These are phyloP conservation scores for Epithemia pelagica DNA, from an alignment of 108 stramenopile genomes.

Conservation along the genomic window DNA sequence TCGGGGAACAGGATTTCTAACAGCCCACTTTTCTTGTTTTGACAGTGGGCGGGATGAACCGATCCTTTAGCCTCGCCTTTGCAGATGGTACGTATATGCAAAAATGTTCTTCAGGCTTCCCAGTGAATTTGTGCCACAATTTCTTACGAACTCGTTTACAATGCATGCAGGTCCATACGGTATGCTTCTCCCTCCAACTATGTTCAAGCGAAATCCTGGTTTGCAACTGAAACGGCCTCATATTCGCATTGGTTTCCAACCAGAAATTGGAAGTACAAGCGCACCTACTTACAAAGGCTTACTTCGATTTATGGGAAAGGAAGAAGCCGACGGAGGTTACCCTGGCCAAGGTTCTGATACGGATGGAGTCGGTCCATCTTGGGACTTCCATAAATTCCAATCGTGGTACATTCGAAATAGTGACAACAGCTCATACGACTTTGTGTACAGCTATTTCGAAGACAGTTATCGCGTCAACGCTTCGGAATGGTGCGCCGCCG, in stretches of 20 bases:
- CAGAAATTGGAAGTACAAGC: conserved; percentile 37
- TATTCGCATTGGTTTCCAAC: conserved; percentile 38
- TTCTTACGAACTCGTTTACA: too few species aligned
- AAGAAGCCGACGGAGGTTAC: conserved; percentile 13
- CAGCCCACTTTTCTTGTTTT: too few species aligned
- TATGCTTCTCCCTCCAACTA: conserved; percentile 17
- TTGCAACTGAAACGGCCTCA: conserved; percentile 13
- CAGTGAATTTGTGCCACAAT: too few species aligned
- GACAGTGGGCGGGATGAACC: conserved; percentile 19
- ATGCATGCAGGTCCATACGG: conserved; percentile 37
- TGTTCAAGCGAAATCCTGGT: conserved; percentile 45
- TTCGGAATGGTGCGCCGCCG: not conserved
- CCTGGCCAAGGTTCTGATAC: conserved; percentile 9
- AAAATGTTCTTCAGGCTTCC: too few species aligned
- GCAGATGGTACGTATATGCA: conserved; percentile 42
- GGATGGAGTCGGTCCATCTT: conserved; percentile 19
- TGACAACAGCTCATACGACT: conserved; percentile 28
- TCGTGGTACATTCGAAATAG: conserved; percentile 15
- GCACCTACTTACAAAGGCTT: conserved; percentile 18
- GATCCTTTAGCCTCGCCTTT: conserved; percentile 18
- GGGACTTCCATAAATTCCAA: conserved; percentile 34
- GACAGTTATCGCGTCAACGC: not conserved
- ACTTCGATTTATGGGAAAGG: conserved; percentile 13
- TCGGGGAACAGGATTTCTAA: too few species aligned
- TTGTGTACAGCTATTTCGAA: conserved; percentile 20